phyloP scores from a whole-genome alignment of 305 asterid species.

The Rubia balearica region DNA sequence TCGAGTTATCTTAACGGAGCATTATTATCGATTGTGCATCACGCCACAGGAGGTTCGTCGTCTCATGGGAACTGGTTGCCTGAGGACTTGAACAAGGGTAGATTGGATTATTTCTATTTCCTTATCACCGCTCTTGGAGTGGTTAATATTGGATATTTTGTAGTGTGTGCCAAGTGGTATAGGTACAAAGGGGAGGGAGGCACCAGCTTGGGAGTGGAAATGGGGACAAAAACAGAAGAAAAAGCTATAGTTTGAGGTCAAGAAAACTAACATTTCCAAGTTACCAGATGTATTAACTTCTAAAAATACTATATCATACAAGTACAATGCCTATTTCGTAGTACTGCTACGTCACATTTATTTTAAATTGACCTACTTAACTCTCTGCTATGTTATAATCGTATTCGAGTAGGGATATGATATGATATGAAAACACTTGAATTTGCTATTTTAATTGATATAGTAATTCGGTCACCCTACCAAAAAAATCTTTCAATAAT shows the following conservation, averaged over 20 bases:
- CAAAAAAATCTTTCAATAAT: too few species aligned
- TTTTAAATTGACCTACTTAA: too few species aligned
- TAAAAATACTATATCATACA: background rate
- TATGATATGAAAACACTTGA: too few species aligned
- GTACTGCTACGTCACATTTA: too few species aligned
- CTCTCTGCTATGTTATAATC: too few species aligned
- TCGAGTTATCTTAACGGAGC: slow-evolving; percentile 42
- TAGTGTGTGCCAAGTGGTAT: slow-evolving; percentile 50
- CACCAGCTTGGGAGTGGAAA: slow-evolving; percentile 20
- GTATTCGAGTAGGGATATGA: too few species aligned
- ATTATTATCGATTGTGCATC: slow-evolving; percentile 41
- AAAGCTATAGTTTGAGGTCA: slow-evolving; percentile 24
- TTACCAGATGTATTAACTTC: background rate
- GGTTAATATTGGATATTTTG: slow-evolving; percentile 39
- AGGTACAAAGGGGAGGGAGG: slow-evolving; percentile 43
- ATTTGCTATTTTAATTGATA: too few species aligned
- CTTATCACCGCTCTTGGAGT: slow-evolving; percentile 36
- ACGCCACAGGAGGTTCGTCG: slow-evolving; percentile 31
- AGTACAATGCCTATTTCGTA: too few species aligned
- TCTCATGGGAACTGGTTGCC: slow-evolving; percentile 49
- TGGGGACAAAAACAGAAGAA: slow-evolving; percentile 33
- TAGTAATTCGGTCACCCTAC: too few species aligned
- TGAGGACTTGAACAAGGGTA: slow-evolving; percentile 56
- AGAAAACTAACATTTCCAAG: background rate
- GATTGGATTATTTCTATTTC: slow-evolving; percentile 65